Evolutionary conservation across 1,139 yeast genomes (phyloP), one percentile per base, ranked within the genome.

Genomic region (Geotrichum histeridarum): DNA sequence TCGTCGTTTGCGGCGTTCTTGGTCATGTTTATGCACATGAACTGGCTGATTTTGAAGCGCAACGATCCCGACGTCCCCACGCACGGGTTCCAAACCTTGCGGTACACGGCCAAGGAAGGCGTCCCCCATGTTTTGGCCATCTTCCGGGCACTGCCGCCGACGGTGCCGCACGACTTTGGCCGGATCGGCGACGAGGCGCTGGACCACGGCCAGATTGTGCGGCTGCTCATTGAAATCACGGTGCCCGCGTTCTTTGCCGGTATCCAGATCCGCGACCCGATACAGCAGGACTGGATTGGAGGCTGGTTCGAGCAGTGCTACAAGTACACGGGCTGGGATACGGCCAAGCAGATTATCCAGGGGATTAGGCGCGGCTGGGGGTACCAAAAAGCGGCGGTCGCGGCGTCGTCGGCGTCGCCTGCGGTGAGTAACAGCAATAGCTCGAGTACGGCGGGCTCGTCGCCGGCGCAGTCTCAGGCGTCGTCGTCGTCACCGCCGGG

Each of bases 211-310:
- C 50, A 43, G 22, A n/a, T 49, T 2, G 38, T 42, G 15, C 53
- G 56, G 2, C 17, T 53, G 8, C 5, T 44, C 8, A 38, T 53
- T 15, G 56, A 53, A 22, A 17, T 41, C 11, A 30, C 36, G 15
- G 53, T 53, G 36, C 53, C 53, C 12, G 47, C 49, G 11, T 44
- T 53, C 39, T 49, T 53, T 46, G 56, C 50, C 8, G 46, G 46
- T 9, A 27, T 50, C 15, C 49, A 48, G 17, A 35, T 53, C 22
- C 48, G 45, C 15, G 56, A 53, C 7, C 22, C 22, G 9, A 14
- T 8, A 8, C 56, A 53, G 36, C 56, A 49, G n/a, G 51, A 43
- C 7, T 49, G 43, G 42, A 38, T 49, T 14, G 14, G 44, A 3
- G 22, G n/a, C 9, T 53, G 56, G 56, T 37, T 53, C 9, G 37